Evolutionary conservation across 352 stramenopile species (phyloP), one percentile per base, ranked within the genome.

Genomic region (Stramenopiles sp.): DNA sequence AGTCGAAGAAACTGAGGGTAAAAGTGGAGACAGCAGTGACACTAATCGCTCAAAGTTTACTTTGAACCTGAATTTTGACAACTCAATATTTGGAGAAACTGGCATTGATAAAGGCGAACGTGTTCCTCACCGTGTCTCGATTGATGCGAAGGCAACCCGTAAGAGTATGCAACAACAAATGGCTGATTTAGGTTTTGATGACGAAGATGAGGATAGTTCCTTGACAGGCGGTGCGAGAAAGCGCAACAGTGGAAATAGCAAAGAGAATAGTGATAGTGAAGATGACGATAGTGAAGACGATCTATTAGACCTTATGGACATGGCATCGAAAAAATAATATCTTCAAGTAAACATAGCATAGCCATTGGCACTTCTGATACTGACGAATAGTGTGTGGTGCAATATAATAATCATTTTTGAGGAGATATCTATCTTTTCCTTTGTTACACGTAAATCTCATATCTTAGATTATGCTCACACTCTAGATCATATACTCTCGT

Each of bases 261-360:
- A 84, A 82, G 75, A 84, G 7, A 29, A 85, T 89, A 75, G 75
- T 80, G 44, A 31, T 90, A 30, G 82, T 80, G 30, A 91, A 87
- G 86, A 84, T 81, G 14, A 83, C 81, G 7, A 82, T 82, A 33
- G 87, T 32, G 85, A 86, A 8, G 89, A 95, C 81, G 90, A 95
- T 81, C 78, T 95, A 80, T 88, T 95, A 0, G 87, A 92, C 30
- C 88, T 95, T 81, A 94, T 96, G 90, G 92, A 95, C 84, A 89
- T 88, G 31, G 82, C 82, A 81, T 44, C 30, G 81, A 44, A 75
- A 76, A 29, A 44, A n/a, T 76, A 76, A 71, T 83, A 71, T 91
- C 91, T n/a, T n/a, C n/a, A n/a, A n/a, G n/a, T n/a, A n/a, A n/a
- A n/a, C n/a, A n/a, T n/a, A n/a, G n/a, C n/a, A n/a, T n/a, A n/a